phyloP scores from a whole-genome alignment of 2,329 filamentous ascomycete species.

The Scytalidium lignicola region DNA sequence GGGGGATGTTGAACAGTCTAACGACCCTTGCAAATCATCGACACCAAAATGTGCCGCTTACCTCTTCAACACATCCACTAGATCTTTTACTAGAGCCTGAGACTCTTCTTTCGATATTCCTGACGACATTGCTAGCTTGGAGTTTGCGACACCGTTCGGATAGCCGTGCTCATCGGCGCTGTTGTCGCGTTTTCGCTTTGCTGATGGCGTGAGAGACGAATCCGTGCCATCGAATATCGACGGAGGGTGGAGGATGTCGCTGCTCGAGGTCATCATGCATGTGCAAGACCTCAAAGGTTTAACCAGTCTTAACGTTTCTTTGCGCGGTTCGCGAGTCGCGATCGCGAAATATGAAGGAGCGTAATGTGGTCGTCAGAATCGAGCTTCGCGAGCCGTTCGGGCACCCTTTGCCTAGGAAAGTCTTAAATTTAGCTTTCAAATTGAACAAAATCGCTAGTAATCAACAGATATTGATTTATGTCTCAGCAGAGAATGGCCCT shows the following conservation, averaged over 20 bases:
- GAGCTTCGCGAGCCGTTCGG: background rate
- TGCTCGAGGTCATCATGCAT: constrained; percentile 28
- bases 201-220: constrained; percentile 29
- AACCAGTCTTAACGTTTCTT: constrained; percentile 6
- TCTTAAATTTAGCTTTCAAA: background rate
- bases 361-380: background rate
- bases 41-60: constrained; percentile 27
- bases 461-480: background rate
- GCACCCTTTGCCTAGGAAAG: background rate
- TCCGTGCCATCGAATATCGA: constrained; percentile 21
- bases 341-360: constrained; percentile 7
- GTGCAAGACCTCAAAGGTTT: constrained; percentile 8
- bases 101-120: constrained; percentile 24
- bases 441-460: background rate
- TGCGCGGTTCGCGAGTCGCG: constrained; percentile 15
- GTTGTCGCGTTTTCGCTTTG: constrained; percentile 56
- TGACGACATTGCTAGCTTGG: constrained; percentile 13
- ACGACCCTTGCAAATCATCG: background rate
- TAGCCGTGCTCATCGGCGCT: constrained; percentile 32
- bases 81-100: constrained; percentile 34
- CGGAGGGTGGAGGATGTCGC: constrained; percentile 36
- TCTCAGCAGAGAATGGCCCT: background rate
- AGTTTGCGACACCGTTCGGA: constrained; percentile 19
- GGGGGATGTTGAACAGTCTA: background rate
- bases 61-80: constrained; percentile 38